Conservation (phyloP, 2,329 filamentous ascomycete species). For the Cercospora beticola region DNA sequence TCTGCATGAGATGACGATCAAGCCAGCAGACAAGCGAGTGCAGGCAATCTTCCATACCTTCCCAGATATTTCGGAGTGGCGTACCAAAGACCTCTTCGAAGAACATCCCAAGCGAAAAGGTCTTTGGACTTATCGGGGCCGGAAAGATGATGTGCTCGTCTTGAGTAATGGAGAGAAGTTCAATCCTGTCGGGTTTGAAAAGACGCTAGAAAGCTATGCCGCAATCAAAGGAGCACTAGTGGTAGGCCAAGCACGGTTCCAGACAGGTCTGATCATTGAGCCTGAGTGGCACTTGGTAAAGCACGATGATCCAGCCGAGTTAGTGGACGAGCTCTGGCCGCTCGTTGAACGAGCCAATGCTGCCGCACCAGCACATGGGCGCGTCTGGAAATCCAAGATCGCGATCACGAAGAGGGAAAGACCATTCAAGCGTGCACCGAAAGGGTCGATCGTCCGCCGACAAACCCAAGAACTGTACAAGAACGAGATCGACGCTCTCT, state of each 20-base stretch:
- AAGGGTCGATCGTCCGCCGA: conserved; percentile 19
- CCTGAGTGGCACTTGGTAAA: conserved; percentile 25
- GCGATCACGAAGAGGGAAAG: conserved; percentile 47
- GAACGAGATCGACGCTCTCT: conserved; percentile 51
- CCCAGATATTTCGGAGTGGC: conserved; percentile 36
- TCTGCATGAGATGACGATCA: conserved; percentile 41
- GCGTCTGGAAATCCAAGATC: conserved; percentile 47
- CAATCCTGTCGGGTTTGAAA: conserved; percentile 27
- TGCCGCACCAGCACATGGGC: conserved; percentile 38
- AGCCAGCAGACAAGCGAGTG: conserved; percentile 20
- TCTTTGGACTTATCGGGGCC: conserved; percentile 32
- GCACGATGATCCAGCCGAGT: conserved; percentile 17
- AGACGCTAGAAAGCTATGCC: conserved; percentile 29
- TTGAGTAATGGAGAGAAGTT: conserved; percentile 36
- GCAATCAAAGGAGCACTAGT: conserved; percentile 37
- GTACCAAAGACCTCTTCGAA: conserved; percentile 38
- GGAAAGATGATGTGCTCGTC: conserved; percentile 35
- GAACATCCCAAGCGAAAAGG: conserved; percentile 31
- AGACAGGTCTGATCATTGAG: conserved; percentile 37
- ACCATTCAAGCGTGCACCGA: conserved; percentile 41
- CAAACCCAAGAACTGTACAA: conserved; percentile 39
- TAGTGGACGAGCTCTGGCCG: conserved; percentile 24
- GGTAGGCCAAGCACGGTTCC: conserved; percentile 37
- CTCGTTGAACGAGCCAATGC: conserved; percentile 22
- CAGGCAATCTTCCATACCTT: conserved; percentile 35